phyloP scores from a whole-genome alignment of 1,139 yeast genomes.

The Sugiyamaella xylanicola region DNA sequence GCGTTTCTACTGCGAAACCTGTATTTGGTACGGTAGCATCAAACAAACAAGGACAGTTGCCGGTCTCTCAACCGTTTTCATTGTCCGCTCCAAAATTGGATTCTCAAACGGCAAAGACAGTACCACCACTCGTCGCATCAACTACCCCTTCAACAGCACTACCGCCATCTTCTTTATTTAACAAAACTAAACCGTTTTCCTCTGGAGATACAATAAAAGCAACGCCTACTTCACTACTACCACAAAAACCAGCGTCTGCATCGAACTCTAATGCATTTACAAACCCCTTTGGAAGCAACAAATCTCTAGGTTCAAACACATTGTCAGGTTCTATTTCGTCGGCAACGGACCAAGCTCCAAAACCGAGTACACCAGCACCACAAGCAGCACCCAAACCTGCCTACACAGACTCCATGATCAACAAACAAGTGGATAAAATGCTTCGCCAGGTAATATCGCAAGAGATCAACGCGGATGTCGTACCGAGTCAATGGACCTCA shows the following conservation, averaged over 20 bases:
- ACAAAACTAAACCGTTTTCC: background rate
- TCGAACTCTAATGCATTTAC: background rate
- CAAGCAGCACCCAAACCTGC: conserved; percentile 27
- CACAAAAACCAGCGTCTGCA: conserved; percentile 5
- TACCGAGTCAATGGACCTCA: conserved; percentile 42
- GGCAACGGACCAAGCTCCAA: too few species aligned
- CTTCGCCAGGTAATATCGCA: conserved; percentile 32
- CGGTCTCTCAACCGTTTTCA: too few species aligned
- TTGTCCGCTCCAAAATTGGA: too few species aligned
- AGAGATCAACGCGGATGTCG: conserved; percentile 37
- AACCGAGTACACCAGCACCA: conserved; percentile 20
- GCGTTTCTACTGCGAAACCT: background rate
- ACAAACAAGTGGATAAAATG: conserved; percentile 30
- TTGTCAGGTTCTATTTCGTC: too few species aligned
- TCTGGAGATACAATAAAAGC: conserved; percentile 1
- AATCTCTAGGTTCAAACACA: background rate
- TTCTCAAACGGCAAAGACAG: too few species aligned
- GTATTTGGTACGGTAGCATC: too few species aligned
- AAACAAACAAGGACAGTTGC: too few species aligned
- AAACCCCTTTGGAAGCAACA: conserved; percentile 5
- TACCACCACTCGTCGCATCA: too few species aligned
- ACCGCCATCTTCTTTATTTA: background rate
- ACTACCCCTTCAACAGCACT: background rate
- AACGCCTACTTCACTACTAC: conserved; percentile 12
- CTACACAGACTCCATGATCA: conserved; percentile 23